Conservation (phyloP, 2,329 filamentous ascomycete species). For the Parastagonospora nodorum region DNA sequence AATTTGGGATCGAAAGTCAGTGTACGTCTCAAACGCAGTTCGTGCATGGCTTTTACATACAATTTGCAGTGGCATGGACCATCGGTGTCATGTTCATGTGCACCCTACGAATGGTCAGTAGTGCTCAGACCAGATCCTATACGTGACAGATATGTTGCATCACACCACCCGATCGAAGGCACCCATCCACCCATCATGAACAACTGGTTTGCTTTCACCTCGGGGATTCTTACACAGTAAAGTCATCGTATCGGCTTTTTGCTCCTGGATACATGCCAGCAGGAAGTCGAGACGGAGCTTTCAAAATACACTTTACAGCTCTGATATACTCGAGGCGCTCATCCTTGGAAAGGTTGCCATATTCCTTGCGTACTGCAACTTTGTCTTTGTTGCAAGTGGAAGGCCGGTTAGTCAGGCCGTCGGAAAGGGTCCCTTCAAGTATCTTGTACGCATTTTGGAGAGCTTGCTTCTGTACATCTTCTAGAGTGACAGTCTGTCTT, state of each 20-base stretch:
- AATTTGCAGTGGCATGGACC: slow-evolving; percentile 38
- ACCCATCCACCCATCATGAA: no score
- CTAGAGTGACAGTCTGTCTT: slow-evolving; percentile 28
- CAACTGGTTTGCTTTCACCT: no score
- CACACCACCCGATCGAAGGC: no score
- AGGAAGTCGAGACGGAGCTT: slow-evolving; percentile 32
- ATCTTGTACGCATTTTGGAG: slow-evolving; percentile 34
- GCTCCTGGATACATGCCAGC: slow-evolving; percentile 36
- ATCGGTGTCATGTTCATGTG: slow-evolving; percentile 40
- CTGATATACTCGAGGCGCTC: slow-evolving; percentile 41
- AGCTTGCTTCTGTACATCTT: slow-evolving; percentile 32
- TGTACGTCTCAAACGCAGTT: slow-evolving; percentile 19
- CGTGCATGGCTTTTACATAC: slow-evolving; percentile 19
- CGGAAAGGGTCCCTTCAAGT: slow-evolving; percentile 32
- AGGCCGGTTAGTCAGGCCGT: slow-evolving; percentile 27
- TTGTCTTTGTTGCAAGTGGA: slow-evolving; percentile 47
- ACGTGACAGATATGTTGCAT: no score
- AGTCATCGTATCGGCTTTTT: slow-evolving; percentile 42
- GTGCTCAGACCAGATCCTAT: no score
- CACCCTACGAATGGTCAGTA: slow-evolving; percentile 3
- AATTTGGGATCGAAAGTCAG: not conserved
- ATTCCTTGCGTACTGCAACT: slow-evolving; percentile 51
- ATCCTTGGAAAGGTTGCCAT: slow-evolving; percentile 36
- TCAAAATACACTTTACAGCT: slow-evolving; percentile 39
- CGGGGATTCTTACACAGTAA: slow-evolving; percentile 18